Conservation (phyloP, 805 yeast species). For the Blastobotrys terrestris region DNA sequence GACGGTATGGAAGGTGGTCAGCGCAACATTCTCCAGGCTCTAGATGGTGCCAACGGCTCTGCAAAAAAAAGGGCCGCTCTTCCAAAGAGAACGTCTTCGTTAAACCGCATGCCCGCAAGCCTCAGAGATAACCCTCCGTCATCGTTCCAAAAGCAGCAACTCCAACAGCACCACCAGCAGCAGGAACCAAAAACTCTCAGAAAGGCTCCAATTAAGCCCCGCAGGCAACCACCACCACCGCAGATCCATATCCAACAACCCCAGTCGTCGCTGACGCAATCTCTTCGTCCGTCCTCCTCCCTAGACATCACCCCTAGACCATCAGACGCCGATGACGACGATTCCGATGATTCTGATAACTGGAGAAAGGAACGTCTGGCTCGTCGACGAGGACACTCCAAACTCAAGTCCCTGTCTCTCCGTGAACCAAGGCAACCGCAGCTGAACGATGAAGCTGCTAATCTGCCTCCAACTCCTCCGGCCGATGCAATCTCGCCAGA, state of each 20-base stretch:
- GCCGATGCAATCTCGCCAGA: not conserved
- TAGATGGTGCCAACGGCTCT: not conserved
- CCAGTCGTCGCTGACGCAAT: too few species aligned
- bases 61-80: not conserved
- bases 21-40: not conserved
- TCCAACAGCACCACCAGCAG: constrained; percentile 4
- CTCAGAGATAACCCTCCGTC: not conserved
- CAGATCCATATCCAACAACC: not conserved
- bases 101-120: not conserved
- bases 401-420: not conserved
- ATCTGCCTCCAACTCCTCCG: not conserved
- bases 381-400: not conserved
- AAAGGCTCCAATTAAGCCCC: constrained; percentile 1
- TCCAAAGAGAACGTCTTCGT: not conserved
- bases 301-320: not conserved
- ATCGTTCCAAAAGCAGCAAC: not conserved
- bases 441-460: not conserved
- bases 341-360: not conserved
- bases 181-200: constrained; percentile 1
- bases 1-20: constrained; percentile 10
- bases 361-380: not conserved
- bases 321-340: not conserved
- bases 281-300: not conserved
- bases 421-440: not conserved
- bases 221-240: not conserved